Conservation (phyloP, 2,329 filamentous ascomycete genomes). For the Gaeumannomyces sp. region DNA sequence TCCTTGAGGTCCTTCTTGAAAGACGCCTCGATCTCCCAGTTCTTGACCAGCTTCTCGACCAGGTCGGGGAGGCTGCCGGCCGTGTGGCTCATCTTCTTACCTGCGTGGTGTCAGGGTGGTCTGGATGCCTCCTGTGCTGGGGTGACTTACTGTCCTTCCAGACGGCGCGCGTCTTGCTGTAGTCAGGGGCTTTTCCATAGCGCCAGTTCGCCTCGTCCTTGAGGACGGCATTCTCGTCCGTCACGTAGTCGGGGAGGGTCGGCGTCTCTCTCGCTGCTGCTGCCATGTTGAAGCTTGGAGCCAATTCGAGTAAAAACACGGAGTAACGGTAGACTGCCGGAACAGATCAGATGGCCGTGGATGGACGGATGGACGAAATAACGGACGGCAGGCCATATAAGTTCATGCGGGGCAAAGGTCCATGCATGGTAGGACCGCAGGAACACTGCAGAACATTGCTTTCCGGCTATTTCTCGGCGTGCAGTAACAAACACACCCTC, state of each 20-base stretch:
- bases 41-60: slow-evolving; percentile 66
- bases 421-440: no score
- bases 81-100: slow-evolving; percentile 49
- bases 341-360: no score
- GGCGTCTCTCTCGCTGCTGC: slow-evolving; percentile 1
- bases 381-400: no score
- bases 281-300: background rate
- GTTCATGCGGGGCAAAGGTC: no score
- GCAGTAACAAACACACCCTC: no score
- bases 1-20: slow-evolving; percentile 56
- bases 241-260: slow-evolving; percentile 47
- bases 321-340: no score
- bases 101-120: slow-evolving; percentile 29
- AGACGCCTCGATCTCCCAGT: slow-evolving; percentile 66
- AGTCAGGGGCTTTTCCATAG: slow-evolving; percentile 55
- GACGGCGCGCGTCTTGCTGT: slow-evolving; percentile 55
- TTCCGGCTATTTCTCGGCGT: no score
- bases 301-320: no score
- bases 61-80: slow-evolving; percentile 51
- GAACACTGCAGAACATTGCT: no score
- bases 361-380: no score
- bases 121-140: background rate
- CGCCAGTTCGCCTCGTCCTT: slow-evolving; percentile 53
- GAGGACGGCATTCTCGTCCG: slow-evolving; percentile 52
- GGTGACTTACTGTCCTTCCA: slow-evolving; percentile 48